These are phyloP conservation scores for Diplogelasinospora grovesii DNA, from an alignment of 495 filamentous ascomycete genomes.

Conservation along the genomic window DNA sequence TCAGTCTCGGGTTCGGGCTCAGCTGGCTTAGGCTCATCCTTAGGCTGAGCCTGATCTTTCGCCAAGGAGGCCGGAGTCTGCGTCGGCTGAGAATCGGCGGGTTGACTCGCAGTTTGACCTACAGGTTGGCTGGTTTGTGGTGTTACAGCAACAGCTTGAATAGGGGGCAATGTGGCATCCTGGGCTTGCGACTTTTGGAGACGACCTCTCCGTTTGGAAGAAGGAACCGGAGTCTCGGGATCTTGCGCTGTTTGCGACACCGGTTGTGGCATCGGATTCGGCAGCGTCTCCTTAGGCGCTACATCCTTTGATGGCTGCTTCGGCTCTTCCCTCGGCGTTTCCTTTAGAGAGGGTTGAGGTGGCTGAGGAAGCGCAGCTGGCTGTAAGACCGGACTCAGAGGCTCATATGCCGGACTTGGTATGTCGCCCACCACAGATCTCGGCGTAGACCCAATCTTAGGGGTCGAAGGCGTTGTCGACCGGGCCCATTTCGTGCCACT, in stretches of 20 bases:
- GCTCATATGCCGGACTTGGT: slow-evolving; percentile 38
- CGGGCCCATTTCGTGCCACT: slow-evolving; percentile 45
- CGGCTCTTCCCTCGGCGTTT: not conserved
- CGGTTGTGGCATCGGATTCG: too few relatives aligned
- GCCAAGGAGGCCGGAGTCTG: slow-evolving; percentile 21
- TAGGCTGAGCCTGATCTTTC: slow-evolving; percentile 9
- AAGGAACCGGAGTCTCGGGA: too few relatives aligned
- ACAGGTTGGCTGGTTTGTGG: not conserved
- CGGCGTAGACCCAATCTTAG: slow-evolving; percentile 16
- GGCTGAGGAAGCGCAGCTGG: too few relatives aligned
- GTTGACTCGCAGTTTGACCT: not conserved
- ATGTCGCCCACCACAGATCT: slow-evolving; percentile 24
- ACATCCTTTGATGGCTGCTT: too few relatives aligned
- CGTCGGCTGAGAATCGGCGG: not conserved
- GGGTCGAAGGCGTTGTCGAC: slow-evolving; percentile 40
- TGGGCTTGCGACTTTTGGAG: slow-evolving; percentile 4
- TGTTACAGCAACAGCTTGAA: slow-evolving; percentile 14
- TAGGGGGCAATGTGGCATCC: slow-evolving; percentile 18
- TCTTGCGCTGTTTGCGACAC: too few relatives aligned
- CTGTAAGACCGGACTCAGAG: slow-evolving; percentile 34
- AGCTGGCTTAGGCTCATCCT: slow-evolving; percentile 12
- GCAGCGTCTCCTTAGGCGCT: too few relatives aligned
- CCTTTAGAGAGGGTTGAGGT: too few relatives aligned
- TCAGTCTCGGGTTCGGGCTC: slow-evolving; percentile 67
- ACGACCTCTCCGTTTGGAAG: slow-evolving; percentile 10